Conservation (phyloP, 768 basidiomycete genomes). For the Suillus clintonianus region DNA sequence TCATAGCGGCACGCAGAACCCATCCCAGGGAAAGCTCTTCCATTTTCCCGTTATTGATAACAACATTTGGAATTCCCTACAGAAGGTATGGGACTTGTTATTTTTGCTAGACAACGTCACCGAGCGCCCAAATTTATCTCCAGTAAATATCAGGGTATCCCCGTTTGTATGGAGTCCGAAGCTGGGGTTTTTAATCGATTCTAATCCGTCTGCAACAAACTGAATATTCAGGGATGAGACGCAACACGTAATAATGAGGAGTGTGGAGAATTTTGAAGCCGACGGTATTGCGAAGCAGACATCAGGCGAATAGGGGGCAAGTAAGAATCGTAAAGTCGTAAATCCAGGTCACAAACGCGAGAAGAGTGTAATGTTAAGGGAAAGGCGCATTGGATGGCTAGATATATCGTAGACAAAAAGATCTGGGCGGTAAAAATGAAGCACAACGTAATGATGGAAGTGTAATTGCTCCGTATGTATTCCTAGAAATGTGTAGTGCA, state of each 20-base stretch:
- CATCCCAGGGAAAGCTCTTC: not conserved
- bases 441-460: not conserved
- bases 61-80: not conserved
- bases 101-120: not conserved
- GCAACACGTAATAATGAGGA: not conserved
- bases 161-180: not conserved
- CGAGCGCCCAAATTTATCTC: not conserved
- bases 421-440: not conserved
- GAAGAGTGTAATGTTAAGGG: constrained; percentile 1
- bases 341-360: constrained; percentile 1
- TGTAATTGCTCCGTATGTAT: constrained; percentile 1
- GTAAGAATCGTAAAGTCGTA: constrained; percentile 3
- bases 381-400: not conserved
- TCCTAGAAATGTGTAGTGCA: constrained; percentile 3
- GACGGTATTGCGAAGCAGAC: not conserved
- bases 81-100: not conserved
- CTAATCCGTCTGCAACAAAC: not conserved
- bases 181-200: no score
- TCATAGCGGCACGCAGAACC: not conserved
- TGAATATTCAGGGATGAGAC: not conserved
- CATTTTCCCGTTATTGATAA: not conserved
- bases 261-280: not conserved
- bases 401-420: not conserved
- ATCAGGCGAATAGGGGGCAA: not conserved
- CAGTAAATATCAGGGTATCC: not conserved